These are phyloP conservation scores for Rossbeevera mucosa DNA, from an alignment of 768 basidiomycete species.

Conservation along the genomic window DNA sequence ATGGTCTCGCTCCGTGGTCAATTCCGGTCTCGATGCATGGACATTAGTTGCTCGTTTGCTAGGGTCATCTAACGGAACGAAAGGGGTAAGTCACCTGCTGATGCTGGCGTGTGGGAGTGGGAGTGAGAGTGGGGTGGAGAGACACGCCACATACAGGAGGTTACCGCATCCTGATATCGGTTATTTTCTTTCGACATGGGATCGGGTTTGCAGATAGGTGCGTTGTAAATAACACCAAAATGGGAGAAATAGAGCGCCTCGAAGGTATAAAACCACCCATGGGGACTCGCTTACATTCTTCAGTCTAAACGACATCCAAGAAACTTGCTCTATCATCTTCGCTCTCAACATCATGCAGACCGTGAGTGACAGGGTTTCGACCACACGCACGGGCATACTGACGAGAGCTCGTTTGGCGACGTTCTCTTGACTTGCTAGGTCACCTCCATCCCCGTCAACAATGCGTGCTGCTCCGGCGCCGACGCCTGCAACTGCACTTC, in stretches of 20 bases:
- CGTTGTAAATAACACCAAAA: slow-evolving; percentile 3
- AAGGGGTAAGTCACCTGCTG: background rate
- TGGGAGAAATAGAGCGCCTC: too few species aligned
- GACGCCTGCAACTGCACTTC: slow-evolving; percentile 13
- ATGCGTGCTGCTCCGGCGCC: slow-evolving; percentile 17
- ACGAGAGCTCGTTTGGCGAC: background rate
- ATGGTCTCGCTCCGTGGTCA: background rate
- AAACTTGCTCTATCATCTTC: slow-evolving; percentile 2
- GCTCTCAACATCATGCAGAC: slow-evolving; percentile 15
- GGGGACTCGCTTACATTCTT: background rate
- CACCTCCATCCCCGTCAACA: slow-evolving; percentile 8
- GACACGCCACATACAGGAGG: background rate
- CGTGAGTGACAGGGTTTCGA: slow-evolving; percentile 3
- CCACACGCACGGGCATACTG: background rate
- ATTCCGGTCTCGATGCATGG: background rate
- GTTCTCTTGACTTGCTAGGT: slow-evolving; percentile 3
- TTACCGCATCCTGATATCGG: background rate
- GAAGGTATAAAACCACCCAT: slow-evolving; percentile 8
- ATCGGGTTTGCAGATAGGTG: background rate
- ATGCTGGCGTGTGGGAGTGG: background rate
- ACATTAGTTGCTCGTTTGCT: background rate
- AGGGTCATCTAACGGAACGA: background rate
- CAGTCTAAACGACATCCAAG: background rate
- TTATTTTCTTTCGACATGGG: background rate
- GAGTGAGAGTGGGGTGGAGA: too few species aligned